Evolutionary conservation across 139 green algal species (phyloP), one percentile per base, ranked within the genome.

Genomic region (Eudorina sp.): DNA sequence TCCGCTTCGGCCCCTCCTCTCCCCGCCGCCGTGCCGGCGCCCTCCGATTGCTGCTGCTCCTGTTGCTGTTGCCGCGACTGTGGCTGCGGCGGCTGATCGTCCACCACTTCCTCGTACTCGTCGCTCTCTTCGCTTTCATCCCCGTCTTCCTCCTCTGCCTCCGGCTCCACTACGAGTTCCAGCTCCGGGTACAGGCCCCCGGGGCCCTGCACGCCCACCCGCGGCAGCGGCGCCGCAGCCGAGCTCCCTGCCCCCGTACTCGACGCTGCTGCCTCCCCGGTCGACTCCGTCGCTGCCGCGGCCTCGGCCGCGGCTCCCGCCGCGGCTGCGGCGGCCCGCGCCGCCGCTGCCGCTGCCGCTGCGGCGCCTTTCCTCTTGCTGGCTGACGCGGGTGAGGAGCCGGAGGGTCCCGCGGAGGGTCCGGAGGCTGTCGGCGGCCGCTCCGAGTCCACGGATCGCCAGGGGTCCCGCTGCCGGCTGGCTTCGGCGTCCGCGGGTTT

Each of bases 161-260:
- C 96, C 21, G 92, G 90, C 88, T 98, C 96, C 7, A 98, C 95
- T 5, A 97, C 60, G 64, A 98, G 62, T 91, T 98, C 95, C 48
- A 88, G 68, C 84, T 98, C 95, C 14, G 90, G 85, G 31, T 94
- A 97, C 68, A 95, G 53, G 2, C 41, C 78, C 13, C 78, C 78
- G 0, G 64, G 64, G 1, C 81, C 64, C 18, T 38, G 45, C 31
- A 19, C 70, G 64, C 27, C 83, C 89, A 58, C 64, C 4, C 73
- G 72, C 76, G 88, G 55, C 58, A 46, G 36, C 45, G 73, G 29
- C 41, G 36, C 87, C 66, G 81, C 86, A 23, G 43, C 77, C 75
- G 38, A 62, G n/a, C 58, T 36, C 18, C 3, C 34, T 41, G 70
- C 16, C n/a, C 34, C 68, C 70, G 40, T 36, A 58, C 40, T 2